Base-by-base conservation (phyloP, 2,329 filamentous ascomycete species). In the Aspergillus sp. region DNA sequence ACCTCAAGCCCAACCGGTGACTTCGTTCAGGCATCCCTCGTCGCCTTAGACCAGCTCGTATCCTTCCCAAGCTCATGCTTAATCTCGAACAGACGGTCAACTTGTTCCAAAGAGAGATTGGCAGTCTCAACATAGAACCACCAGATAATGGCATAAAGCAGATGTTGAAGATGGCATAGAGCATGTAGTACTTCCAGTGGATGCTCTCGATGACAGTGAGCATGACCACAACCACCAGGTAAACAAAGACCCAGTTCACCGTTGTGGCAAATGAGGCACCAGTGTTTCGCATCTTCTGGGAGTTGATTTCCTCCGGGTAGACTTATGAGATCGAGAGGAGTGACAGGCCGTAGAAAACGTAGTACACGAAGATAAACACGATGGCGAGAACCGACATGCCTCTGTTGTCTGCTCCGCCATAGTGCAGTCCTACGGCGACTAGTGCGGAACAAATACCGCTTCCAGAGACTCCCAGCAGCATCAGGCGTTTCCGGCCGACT, bases 101-200 rank as follows among this genome's bases (percentile, higher is more conserved):
- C 61, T 41, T 72, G 64, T 51, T 72, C 68, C 1, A 72, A 55
- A 1, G 64, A 65, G 7, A 68, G 55, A 37, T 63, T 64, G 1
- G 60, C 56, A 0, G 61, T 65, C 49, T 64, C 63, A 2, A 57
- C 51, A 38, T 61, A 62, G 46, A 60, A 63, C 17, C 57, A 47
- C 44, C 58, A 64, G 7, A 57, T 51, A n/a, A 59, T 49, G 60
- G 59, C 1, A 62, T 27, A 41, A 62, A 64, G 3, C 46, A 46
- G 10, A 57, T 44, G 44, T 62, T 64, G 19, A 58, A 46, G 5
- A 60, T 51, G 7, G 54, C 55, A 62, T 77, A 82, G 53, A 80
- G 70, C 30, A 80, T 70, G 64, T 74, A 81, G 46, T 75, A 80
- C 46, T 71, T 72, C 69, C 75, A 81, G 4, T 72, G 66, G 0